Base-by-base conservation (phyloP, 768 basidiomycete genomes). In the Suillus bovinus region DNA sequence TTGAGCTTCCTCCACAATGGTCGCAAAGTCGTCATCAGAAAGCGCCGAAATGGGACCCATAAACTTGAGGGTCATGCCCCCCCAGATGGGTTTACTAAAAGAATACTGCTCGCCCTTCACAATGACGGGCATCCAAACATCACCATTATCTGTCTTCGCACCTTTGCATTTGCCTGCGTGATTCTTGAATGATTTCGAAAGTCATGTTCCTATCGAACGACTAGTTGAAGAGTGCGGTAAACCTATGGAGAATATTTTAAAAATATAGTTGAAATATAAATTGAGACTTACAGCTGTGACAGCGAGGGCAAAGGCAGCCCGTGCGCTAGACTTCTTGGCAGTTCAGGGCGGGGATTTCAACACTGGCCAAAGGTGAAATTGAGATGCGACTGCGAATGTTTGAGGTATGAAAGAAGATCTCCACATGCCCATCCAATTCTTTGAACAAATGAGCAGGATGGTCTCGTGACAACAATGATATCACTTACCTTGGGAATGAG, bases 71-170 rank as follows among this genome's bases (percentile, higher is more conserved):
- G 63, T 63, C 22, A 53, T 50, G 34, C 52, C 13, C 44, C 63
- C 65, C 63, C 63, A 66, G 60, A 64, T 24, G 5, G 20, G 36
- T 6, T 64, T 49, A n/a, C 61, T 66, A 29, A 66, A 42, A 42
- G 41, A 17, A 42, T 20, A 42, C 41, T 42, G 41, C 41, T 42
- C 41, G 4, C 41, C 41, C 61, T 36, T 61, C 39, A 16, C 39
- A 17, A 67, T 61, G 9, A 34, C 27, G 10, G 44, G 17, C 3
- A 42, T 57, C 65, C 65, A 66, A 16, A 50, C 41, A 58, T 61
- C 38, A 16, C 38, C 5, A 5, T 8, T 5, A 6, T 38, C 38
- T 2, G 38, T 38, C 38, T 38, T 38, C 14, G 5, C 14, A 16
- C 38, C 14, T 38, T 38, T 38, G 13, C 38, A 8, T 38, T 38